A percentile compares a stretch with the other conserved stretches of the same genome.
phyloP scores from a whole-genome alignment of 169 alveolate species.

The Fabrea salina region DNA sequence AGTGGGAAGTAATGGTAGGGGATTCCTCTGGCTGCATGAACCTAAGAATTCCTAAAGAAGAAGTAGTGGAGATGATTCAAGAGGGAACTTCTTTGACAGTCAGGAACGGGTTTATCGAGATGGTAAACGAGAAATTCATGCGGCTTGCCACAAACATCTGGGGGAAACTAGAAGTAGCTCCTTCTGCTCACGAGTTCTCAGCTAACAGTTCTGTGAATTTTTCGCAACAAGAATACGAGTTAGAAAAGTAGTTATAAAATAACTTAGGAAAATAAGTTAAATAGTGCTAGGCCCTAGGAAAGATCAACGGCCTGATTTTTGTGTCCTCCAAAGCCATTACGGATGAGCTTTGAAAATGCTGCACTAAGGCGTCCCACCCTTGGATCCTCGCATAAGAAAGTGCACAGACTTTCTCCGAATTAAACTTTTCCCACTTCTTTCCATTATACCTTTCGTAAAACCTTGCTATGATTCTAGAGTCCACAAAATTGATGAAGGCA shows the following conservation, averaged over 20 bases:
- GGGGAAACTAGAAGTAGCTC: slow-evolving; percentile 9
- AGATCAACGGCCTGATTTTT: slow-evolving; percentile 42
- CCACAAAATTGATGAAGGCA: slow-evolving; percentile 70
- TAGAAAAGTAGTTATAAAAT: too few relatives aligned
- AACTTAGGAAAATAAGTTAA: too few relatives aligned
- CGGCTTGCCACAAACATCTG: background rate
- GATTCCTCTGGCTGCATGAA: background rate
- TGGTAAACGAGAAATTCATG: background rate
- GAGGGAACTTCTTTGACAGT: background rate
- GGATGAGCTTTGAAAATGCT: slow-evolving; percentile 39
- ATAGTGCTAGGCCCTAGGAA: too few relatives aligned
- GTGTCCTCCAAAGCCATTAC: slow-evolving; percentile 34
- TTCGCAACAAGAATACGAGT: slow-evolving; percentile 6
- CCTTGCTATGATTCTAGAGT: slow-evolving; percentile 43
- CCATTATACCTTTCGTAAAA: slow-evolving; percentile 53
- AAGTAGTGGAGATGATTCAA: background rate
- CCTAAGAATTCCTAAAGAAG: background rate
- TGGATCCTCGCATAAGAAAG: slow-evolving; percentile 46
- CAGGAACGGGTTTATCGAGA: background rate
- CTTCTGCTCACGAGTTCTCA: background rate
- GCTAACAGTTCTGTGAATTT: background rate
- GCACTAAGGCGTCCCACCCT: slow-evolving; percentile 31
- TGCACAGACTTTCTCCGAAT: slow-evolving; percentile 53
- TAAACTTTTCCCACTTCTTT: slow-evolving; percentile 58
- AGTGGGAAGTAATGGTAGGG: slow-evolving; percentile 8